Conservation (phyloP, 345 rosid species). For the Mercurialis annua region DNA sequence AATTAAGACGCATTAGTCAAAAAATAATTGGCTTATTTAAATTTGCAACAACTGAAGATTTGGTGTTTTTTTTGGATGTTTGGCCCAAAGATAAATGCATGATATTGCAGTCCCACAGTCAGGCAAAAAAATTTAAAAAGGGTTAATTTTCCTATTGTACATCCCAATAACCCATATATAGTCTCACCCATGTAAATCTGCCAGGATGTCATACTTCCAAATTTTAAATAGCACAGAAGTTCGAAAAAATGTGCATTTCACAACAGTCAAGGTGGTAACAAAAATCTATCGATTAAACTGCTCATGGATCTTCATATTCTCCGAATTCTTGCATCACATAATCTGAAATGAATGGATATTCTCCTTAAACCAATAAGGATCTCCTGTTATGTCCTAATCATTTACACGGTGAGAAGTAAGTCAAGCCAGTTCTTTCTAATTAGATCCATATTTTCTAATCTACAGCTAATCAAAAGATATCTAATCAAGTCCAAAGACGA, state of each 20-base stretch:
- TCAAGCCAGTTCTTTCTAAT: not conserved
- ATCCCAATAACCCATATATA: too few relatives aligned
- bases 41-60: too few relatives aligned
- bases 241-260: too few relatives aligned
- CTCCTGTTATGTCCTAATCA: not conserved
- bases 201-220: too few relatives aligned
- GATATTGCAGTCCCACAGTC: too few relatives aligned
- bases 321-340: not conserved
- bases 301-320: not conserved
- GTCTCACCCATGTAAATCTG: not conserved
- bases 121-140: too few relatives aligned
- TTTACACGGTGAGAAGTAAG: not conserved
- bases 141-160: too few relatives aligned
- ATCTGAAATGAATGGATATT: not conserved
- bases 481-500: not conserved
- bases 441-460: not conserved
- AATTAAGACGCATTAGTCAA: too few relatives aligned
- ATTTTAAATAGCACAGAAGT: too few relatives aligned
- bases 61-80: too few relatives aligned
- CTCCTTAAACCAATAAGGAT: not conserved
- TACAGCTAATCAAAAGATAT: conserved; percentile 4
- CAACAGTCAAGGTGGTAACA: not conserved
- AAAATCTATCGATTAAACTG: not conserved
- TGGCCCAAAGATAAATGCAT: too few relatives aligned
- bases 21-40: too few relatives aligned